Evolutionary conservation across 129 eudicot species (phyloP).

Genomic region (Artemisia tridentata): DNA sequence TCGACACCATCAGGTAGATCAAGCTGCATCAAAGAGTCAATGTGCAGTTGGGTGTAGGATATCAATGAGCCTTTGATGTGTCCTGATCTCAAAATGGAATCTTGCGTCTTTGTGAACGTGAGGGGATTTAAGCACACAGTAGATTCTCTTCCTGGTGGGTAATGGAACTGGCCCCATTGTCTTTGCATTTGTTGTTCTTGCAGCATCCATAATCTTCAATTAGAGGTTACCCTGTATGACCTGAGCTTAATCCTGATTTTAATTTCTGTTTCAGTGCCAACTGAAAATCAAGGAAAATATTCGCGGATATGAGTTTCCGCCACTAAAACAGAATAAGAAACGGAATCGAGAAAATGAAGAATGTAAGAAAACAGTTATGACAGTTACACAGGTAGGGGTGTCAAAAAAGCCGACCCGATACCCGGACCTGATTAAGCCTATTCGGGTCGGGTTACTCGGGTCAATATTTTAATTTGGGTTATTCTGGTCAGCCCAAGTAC

Average conservation of each 20-base stretch:
- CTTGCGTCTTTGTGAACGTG: slow-evolving; percentile 95
- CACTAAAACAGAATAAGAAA: too few relatives aligned
- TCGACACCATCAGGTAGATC: slow-evolving; percentile 97
- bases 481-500: too few relatives aligned
- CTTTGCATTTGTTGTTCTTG: slow-evolving; percentile 78
- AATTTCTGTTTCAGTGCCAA: slow-evolving; percentile 81
- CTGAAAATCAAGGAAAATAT: slow-evolving; percentile 31
- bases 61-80: slow-evolving; percentile 88
- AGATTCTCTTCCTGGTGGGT: slow-evolving; percentile 82
- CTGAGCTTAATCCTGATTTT: slow-evolving; percentile 77
- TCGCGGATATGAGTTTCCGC: not conserved
- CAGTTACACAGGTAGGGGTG: too few relatives aligned
- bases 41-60: slow-evolving; percentile 91
- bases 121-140: slow-evolving; percentile 93
- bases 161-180: slow-evolving; percentile 89
- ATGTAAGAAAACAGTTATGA: too few relatives aligned
- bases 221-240: slow-evolving; percentile 78
- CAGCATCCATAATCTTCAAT: slow-evolving; percentile 97
- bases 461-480: too few relatives aligned
- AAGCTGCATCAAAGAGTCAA: slow-evolving; percentile 82
- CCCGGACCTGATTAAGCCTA: too few relatives aligned
- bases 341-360: too few relatives aligned
- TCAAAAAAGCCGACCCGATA: too few relatives aligned
- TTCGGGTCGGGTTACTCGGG: too few relatives aligned
- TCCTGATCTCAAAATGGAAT: slow-evolving; percentile 92